Evolutionary conservation across 768 basidiomycete species (phyloP).

Genomic region (Dacryopinax spathularia): DNA sequence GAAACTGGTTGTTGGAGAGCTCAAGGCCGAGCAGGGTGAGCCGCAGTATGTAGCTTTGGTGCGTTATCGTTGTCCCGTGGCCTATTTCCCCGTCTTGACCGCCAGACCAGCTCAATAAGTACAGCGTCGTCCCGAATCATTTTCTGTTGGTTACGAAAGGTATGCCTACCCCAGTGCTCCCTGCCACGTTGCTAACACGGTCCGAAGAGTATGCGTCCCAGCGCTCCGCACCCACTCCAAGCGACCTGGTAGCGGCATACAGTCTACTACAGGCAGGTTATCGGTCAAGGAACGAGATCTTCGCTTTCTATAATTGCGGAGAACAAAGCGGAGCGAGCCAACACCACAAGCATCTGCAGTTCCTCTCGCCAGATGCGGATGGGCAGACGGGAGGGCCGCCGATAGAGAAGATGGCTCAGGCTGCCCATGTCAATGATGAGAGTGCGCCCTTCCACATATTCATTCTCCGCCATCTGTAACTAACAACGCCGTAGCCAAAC

Average conservation of each 20-base stretch:
- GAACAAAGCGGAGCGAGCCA: constrained; percentile 76
- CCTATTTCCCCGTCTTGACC: not conserved
- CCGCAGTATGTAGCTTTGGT: constrained; percentile 59
- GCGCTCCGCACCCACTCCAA: constrained; percentile 60
- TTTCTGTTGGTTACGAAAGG: constrained; percentile 82
- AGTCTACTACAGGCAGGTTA: constrained; percentile 55
- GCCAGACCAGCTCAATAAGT: constrained; percentile 63
- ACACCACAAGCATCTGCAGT: constrained; percentile 81
- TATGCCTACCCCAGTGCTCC: constrained; percentile 20
- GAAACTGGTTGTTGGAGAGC: constrained; percentile 59
- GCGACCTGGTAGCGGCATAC: constrained; percentile 67
- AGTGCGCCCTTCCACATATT: constrained; percentile 31
- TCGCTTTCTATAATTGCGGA: constrained; percentile 92
- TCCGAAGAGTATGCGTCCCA: constrained; percentile 58
- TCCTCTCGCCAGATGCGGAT: constrained; percentile 47
- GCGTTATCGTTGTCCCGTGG: constrained; percentile 17
- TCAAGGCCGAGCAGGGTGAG: constrained; percentile 45
- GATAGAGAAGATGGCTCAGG: constrained; percentile 53
- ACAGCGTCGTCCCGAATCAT: constrained; percentile 66
- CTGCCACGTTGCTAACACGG: not conserved
- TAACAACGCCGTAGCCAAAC: constrained; percentile 36
- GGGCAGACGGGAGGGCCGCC: constrained; percentile 40
- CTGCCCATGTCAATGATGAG: constrained; percentile 38
- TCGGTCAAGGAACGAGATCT: constrained; percentile 41
- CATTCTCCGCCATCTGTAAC: not conserved